Base-by-base conservation (phyloP, 139 green algal genomes). In the Volvox reticuliferus region DNA sequence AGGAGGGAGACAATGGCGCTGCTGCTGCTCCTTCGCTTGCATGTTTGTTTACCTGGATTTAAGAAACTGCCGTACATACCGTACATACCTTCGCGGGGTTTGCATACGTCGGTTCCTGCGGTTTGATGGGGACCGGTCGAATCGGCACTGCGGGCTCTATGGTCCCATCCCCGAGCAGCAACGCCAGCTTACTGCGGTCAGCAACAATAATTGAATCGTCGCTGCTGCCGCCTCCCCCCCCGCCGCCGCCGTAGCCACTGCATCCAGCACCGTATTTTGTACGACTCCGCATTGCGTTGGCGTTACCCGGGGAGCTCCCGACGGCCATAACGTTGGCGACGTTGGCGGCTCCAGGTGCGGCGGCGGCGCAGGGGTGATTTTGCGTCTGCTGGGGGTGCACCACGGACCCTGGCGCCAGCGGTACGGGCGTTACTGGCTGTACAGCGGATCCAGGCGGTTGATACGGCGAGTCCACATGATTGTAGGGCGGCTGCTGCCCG, bases 1-100 rank as follows among this genome's bases (percentile, higher is more conserved):
- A 73, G 65, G 65, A 73, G 21, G 16, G 65, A 73, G 65, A 9
- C 44, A 9, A 9, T 55, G 5, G 44, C 9, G 44, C 44, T 55
- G 9, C 44, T 5, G 44, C 44, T 55, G 44, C 5, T 14, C 44
- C 44, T 55, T 9, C 44, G 44, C 9, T 55, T 55, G 44, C 44
- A 55, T 9, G 5, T 55, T 55, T 55, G 9, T 5, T 55, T 55
- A 9, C 44, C 44, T 9, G 9, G 44, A 55, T 55, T 55, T 55
- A 79, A 79, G 73, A 22, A 18, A 33, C 1, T 3, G 77, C 33
- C 28, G 19, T 14, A 36, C 28, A 35, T 44, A 32, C 13, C 32
- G 77, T 62, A n/a, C 78, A 17, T 50, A 85, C 87, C 87, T 91
- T 91, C 32, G 87, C 61, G 1, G 87, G 76, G 76, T 86, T 91